A percentile compares a stretch with the other conserved stretches of the same genome.
Evolutionary conservation across 2,329 filamentous ascomycete species (phyloP).

Genomic region (Cladosporium sp.): DNA sequence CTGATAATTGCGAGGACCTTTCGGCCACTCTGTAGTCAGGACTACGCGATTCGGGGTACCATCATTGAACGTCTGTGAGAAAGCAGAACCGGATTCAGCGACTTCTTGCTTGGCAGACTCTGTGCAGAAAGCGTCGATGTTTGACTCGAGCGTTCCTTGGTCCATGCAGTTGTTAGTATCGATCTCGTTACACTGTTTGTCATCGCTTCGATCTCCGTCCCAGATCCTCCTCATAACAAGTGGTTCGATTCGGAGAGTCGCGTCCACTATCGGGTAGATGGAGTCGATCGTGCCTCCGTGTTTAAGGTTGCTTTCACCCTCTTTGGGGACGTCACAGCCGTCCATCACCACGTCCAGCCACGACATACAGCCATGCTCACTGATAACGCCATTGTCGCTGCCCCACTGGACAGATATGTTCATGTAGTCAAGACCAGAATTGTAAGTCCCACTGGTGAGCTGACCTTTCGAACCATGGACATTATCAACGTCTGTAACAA

Average conservation of each 20-base stretch:
- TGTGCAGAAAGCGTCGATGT: slow-evolving; percentile 10
- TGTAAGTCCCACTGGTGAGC: not conserved
- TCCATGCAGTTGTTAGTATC: slow-evolving; percentile 4
- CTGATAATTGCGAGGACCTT: slow-evolving; percentile 9
- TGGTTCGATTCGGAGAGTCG: slow-evolving; percentile 9
- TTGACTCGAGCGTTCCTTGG: slow-evolving; percentile 1
- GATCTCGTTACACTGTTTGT: slow-evolving; percentile 7
- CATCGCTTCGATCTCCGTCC: not conserved
- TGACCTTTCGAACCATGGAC: not conserved
- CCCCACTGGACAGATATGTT: slow-evolving; percentile 10
- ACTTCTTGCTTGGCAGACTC: not conserved
- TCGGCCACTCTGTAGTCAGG: slow-evolving; percentile 5
- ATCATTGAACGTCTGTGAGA: slow-evolving; percentile 7
- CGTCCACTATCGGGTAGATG: not conserved
- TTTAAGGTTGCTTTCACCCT: slow-evolving; percentile 2
- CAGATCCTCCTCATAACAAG: slow-evolving; percentile 8
- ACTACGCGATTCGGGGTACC: slow-evolving; percentile 1
- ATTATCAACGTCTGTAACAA: slow-evolving; percentile 1
- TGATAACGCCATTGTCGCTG: not conserved
- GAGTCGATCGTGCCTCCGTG: slow-evolving; percentile 10
- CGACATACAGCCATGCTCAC: slow-evolving; percentile 7
- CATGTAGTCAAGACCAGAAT: slow-evolving; percentile 7
- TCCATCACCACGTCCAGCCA: slow-evolving; percentile 13
- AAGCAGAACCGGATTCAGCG: not conserved
- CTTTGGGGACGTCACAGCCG: not conserved